Base-by-base conservation (phyloP, 345 rosid genomes). In the Capsella bursapastoris region DNA sequence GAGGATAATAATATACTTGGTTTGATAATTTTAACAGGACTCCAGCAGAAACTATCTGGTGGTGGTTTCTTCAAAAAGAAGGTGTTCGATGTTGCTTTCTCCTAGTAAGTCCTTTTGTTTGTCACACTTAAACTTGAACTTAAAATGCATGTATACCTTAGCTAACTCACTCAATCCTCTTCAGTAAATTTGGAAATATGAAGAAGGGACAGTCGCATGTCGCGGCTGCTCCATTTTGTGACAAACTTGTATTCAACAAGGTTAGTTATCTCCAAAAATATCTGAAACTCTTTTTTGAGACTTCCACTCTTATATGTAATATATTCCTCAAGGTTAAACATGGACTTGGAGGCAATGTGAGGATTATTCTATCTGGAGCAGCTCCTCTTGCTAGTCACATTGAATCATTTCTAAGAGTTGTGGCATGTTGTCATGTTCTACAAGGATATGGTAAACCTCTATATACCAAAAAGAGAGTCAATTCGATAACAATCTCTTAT, bases 351-450 rank as follows among this genome's bases (percentile, higher is more conserved):
- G 96, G 96, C 63, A 87, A 81, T 38, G 94, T 92, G 68, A 82
- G 97, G 44, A 79, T 92, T 38, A 86, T 92, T 74, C 78, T 92
- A 53, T 92, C 96, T 28, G 97, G 96, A 68, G 97, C 92, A 7
- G 97, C 96, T 65, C 97, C 97, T 75, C 86, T 92, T 22, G 82
- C 96, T 71, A 61, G 82, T 49, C 97, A 92, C 44, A 85, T 92
- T 37, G 97, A 90, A 78, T 69, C 88, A 44, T 92, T 84, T 87
- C 77, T 90, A n/a, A 86, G 96, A 70, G 97, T 92, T 75, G 97
- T 92, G 55, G 87, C 97, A 25, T 92, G 97, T 75, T 83, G 89
- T 68, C 90, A 92, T 79, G 93, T 92, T 82, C 78, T 92, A 72
- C 97, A 90, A 83, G 97, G 97, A 89, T 92, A 92, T 83, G 94